phyloP scores from a whole-genome alignment of 106 monocot genomes.

The Allium cepa region DNA sequence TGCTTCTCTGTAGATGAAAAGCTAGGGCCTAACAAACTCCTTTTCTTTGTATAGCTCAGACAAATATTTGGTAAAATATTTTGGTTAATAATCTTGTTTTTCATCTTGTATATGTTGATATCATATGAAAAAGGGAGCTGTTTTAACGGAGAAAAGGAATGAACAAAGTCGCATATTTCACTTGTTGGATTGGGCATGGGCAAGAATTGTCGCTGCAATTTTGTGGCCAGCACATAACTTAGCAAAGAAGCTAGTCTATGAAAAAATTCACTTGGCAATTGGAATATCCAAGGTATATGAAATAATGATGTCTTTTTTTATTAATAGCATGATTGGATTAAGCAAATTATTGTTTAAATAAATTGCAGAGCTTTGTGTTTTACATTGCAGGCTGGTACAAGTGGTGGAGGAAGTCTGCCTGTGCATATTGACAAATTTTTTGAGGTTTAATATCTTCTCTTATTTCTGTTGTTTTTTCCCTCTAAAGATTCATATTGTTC shows the following conservation, averaged over 20 bases:
- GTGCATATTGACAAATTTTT: slow-evolving; percentile 80
- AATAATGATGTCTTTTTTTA: background rate
- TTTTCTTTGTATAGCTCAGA: background rate
- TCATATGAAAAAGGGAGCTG: slow-evolving; percentile 49
- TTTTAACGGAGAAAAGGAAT: slow-evolving; percentile 29
- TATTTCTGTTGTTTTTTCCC: background rate
- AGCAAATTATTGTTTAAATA: slow-evolving; percentile 8
- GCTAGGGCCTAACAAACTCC: background rate
- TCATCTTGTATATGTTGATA: slow-evolving; percentile 8
- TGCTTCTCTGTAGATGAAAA: no score
- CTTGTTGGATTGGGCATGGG: slow-evolving; percentile 47
- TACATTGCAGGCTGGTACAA: slow-evolving; percentile 83
- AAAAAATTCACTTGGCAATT: slow-evolving; percentile 67
- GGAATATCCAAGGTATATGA: slow-evolving; percentile 76
- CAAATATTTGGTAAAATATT: background rate
- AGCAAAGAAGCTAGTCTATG: slow-evolving; percentile 58
- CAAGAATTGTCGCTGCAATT: slow-evolving; percentile 44
- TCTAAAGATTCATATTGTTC: background rate
- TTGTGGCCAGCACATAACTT: slow-evolving; percentile 79
- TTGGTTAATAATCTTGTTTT: background rate
- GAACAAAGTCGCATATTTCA: slow-evolving; percentile 17
- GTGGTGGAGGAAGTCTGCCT: slow-evolving; percentile 88
- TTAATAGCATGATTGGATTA: background rate
- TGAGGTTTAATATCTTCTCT: slow-evolving; percentile 44
- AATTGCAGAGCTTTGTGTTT: slow-evolving; percentile 24